Percentiles rank a stretch among this genome's conserved stretches.
These are phyloP conservation scores for Sugiyamaella novakii DNA, from an alignment of 1,139 yeast species.

Conservation along the genomic window DNA sequence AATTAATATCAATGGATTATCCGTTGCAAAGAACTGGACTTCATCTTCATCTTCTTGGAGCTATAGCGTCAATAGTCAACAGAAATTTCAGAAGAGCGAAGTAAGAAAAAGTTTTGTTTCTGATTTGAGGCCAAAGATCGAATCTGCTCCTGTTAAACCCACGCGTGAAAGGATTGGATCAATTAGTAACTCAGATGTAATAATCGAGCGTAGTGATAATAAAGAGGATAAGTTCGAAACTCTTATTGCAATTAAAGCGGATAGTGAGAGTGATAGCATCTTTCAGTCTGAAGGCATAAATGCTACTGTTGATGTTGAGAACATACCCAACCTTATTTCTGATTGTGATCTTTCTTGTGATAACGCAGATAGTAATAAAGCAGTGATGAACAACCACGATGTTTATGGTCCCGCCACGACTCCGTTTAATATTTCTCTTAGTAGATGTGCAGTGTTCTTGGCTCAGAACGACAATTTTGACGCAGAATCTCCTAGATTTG, in stretches of 20 bases:
- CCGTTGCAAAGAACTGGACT: background rate
- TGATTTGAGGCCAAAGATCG: background rate
- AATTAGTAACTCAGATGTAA: background rate
- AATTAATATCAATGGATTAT: background rate
- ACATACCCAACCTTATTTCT: too few species aligned
- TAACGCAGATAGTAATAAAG: background rate
- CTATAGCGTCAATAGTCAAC: background rate
- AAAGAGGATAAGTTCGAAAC: background rate
- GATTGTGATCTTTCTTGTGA: background rate
- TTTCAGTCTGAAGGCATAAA: background rate
- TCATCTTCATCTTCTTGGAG: background rate
- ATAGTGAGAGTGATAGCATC: background rate
- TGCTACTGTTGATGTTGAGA: background rate
- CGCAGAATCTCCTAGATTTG: background rate
- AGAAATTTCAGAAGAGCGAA: slow-evolving; percentile 4
- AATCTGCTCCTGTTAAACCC: background rate
- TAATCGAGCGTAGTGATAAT: background rate
- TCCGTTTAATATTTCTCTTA: slow-evolving; percentile 4
- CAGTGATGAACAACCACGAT: background rate
- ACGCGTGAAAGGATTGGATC: background rate
- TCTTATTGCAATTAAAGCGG: slow-evolving; percentile 1
- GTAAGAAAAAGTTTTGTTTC: background rate
- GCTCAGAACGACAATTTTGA: background rate
- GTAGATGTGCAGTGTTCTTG: background rate
- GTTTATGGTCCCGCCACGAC: slow-evolving; percentile 4